These are phyloP conservation scores for Metschnikowia sp. DNA, from an alignment of 805 yeast species.

Conservation along the genomic window DNA sequence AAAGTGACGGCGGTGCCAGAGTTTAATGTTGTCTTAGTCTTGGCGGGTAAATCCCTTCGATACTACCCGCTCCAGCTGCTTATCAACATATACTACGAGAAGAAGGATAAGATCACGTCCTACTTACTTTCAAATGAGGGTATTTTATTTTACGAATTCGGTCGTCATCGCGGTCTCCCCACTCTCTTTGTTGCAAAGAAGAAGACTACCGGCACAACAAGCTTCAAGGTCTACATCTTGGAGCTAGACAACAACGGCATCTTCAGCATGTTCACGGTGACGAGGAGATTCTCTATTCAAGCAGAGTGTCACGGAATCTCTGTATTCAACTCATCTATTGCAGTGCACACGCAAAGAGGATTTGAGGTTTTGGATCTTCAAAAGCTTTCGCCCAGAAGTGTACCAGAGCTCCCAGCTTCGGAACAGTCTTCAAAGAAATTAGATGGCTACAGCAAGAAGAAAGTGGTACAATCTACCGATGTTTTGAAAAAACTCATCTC, in stretches of 20 bases:
- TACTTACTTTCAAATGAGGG: constrained; percentile 47
- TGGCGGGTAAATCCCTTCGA: constrained; percentile 57
- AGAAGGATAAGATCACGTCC: constrained; percentile 40
- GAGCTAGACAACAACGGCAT: constrained; percentile 52
- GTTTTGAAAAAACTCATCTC: constrained; percentile 37
- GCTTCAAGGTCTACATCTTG: constrained; percentile 57
- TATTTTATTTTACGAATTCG: constrained; percentile 60
- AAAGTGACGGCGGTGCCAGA: constrained; percentile 61
- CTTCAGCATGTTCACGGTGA: constrained; percentile 36
- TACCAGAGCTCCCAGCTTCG: constrained; percentile 46
- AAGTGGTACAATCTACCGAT: constrained; percentile 23
- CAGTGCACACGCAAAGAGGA: constrained; percentile 64
- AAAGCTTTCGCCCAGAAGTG: constrained; percentile 51
- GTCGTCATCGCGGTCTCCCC: constrained; percentile 60
- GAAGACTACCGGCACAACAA: constrained; percentile 44
- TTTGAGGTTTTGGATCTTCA: constrained; percentile 63
- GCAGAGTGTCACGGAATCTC: constrained; percentile 61
- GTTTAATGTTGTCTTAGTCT: constrained; percentile 52
- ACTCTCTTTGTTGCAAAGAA: constrained; percentile 56
- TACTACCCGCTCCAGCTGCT: constrained; percentile 64
- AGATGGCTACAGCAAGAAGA: constrained; percentile 31
- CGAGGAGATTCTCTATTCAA: constrained; percentile 46
- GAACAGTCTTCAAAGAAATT: constrained; percentile 20
- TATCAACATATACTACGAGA: constrained; percentile 52
- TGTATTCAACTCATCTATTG: constrained; percentile 61